Evolutionary conservation across 2,329 filamentous ascomycete species (phyloP), one percentile per base, ranked within the genome.

Genomic region (Penicillium concentricum): DNA sequence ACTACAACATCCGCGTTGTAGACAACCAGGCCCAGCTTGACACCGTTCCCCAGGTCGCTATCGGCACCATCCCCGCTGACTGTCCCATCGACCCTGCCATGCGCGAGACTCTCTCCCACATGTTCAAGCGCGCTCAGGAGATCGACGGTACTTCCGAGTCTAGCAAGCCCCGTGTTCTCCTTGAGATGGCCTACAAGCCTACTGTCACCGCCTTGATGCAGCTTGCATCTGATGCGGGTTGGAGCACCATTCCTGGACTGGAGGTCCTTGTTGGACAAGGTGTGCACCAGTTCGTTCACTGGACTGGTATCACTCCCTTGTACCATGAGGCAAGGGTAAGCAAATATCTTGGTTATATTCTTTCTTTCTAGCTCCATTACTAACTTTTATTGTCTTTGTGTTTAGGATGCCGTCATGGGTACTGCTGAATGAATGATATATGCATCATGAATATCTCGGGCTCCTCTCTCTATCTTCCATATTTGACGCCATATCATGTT

Each of bases 151-250:
- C 71, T 10, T 64, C 65, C 7, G 71, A 72, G 24, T 47, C 42
- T 9, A 75, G 75, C 50, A 74, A 74, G 6, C 76, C 75, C 26
- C 82, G 84, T 20, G 84, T 94, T 13, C 76, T 97, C 59, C 77
- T 97, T 4, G 94, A 99, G 74, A 96, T 99, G 92, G 93, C 94
- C 2, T 99, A 99, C 75, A 95, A 93, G 75, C 94, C 94, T 20
- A 80, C 84, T 0, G 83, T 90, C 51, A 99, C 94, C 5, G 84
- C 88, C 8, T 76, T 96, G 63, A 97, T 97, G 87, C 83, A 89
- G 71, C 78, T 97, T 70, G 93, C 92, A 2, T 82, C 86, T 66
- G 84, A 88, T 64, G 84, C 84, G 13, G 87, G 88, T 3, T 99
- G 94, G 94, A 82, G 78, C 54, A 91, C 89, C 2, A 88, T 97